Evolutionary conservation across 2,329 filamentous ascomycete species (phyloP), one percentile per base, ranked within the genome.

Genomic region (Purpureocillium lavendulum): DNA sequence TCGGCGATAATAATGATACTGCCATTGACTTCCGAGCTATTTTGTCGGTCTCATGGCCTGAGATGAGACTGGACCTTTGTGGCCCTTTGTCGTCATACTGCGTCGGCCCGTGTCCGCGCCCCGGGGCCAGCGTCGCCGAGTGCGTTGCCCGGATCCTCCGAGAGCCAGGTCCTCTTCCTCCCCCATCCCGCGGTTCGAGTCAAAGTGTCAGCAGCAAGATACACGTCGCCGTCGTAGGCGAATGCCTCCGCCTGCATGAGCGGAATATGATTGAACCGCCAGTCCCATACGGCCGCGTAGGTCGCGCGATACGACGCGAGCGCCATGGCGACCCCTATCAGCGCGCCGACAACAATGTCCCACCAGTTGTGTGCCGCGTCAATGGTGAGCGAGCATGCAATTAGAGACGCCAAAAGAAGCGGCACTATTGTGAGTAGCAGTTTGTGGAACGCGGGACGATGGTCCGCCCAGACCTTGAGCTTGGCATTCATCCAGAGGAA

Each of bases 401-500:
- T 75, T 4, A 84, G 57, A 2, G 66, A 62, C 1, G 80, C 78
- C 2, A 67, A 74, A 0, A 85, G 66, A 2, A 85, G 56, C 0
- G 82, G 82, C 0, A 71, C 55, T 45, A 77, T 73, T 3, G 75
- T 63, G 9, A 70, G 66, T 4, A 74, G 62, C 4, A 84, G 60
- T 56, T 83, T 84, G 80, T 80, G 85, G 58, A 82, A 72, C 1
- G 74, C 67, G 0, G 81, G 73, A 42, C 81, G 77, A 53, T 82
- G 75, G 55, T 83, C 78, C 15, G 72, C 66, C 62, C 75, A 84
- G 37, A 84, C 71, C 61, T 85, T 85, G 30, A 86, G 63, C 61
- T 86, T 85, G 28, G 78, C 81, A 51, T 85, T 84, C 18, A 84
- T 65, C 62, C 83, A 86, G 10, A 85, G 63, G 47, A 71, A 80